Percentiles rank a stretch among this genome's conserved stretches.
These are phyloP conservation scores for Trypanosoma theileri DNA, from an alignment of 208 protist species.

Conservation along the genomic window DNA sequence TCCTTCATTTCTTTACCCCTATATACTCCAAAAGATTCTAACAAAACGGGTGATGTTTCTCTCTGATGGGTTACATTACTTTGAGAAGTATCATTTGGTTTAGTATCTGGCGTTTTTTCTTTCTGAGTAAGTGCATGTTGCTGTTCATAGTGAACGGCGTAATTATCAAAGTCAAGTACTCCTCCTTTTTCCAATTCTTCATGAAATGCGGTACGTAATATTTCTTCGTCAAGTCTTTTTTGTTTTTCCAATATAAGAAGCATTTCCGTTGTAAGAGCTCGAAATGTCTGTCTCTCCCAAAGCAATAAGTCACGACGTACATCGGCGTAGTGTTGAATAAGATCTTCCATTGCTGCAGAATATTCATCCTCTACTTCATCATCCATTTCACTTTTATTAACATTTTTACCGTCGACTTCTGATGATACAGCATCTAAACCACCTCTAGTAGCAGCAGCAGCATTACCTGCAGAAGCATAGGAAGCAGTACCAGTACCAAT, in stretches of 20 bases:
- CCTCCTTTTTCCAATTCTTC: slow-evolving; percentile 32
- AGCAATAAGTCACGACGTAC: slow-evolving; percentile 42
- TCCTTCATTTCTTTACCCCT: no score
- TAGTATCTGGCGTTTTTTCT: background rate
- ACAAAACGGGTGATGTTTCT: background rate
- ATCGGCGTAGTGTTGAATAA: slow-evolving; percentile 31
- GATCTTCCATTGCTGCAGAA: slow-evolving; percentile 7
- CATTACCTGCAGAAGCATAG: no score
- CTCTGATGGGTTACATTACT: background rate
- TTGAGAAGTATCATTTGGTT: background rate
- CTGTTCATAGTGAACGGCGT: slow-evolving; percentile 26
- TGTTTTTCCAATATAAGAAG: slow-evolving; percentile 35
- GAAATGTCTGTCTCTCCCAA: slow-evolving; percentile 39
- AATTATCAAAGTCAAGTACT: slow-evolving; percentile 41
- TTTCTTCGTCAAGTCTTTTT: slow-evolving; percentile 25
- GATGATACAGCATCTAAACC: background rate
- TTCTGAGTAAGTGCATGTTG: background rate
- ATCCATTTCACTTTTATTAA: background rate
- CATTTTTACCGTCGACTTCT: background rate
- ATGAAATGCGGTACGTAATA: slow-evolving; percentile 22
- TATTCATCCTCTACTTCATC: background rate
- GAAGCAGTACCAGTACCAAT: no score
- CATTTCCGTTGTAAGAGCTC: slow-evolving; percentile 33
- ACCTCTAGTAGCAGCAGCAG: no score
- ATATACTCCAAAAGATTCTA: background rate